phyloP scores from a whole-genome alignment of 106 monocot species.

The Cymbidium sinense region DNA sequence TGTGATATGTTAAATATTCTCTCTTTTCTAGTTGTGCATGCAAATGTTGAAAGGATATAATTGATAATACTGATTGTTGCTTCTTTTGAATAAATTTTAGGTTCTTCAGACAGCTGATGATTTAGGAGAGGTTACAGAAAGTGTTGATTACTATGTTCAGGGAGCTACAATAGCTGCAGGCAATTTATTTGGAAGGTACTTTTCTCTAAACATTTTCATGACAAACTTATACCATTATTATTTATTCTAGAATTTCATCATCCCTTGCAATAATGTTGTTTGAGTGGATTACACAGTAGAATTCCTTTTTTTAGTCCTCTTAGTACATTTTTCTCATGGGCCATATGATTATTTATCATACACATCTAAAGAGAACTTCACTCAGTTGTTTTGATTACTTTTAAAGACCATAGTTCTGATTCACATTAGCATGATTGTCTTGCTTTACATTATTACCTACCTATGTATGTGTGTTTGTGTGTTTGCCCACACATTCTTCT shows the following conservation, averaged over 20 bases:
- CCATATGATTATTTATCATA: not conserved
- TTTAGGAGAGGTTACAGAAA: constrained; percentile 93
- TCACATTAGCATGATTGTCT: not conserved
- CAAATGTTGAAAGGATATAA: not conserved
- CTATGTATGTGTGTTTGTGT: not conserved
- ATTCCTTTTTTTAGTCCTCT: not conserved
- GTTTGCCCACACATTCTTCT: too few relatives aligned
- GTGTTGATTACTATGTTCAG: constrained; percentile 90
- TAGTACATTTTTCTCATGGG: not conserved
- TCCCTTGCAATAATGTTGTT: not conserved
- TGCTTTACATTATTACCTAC: not conserved
- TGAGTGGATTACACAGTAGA: not conserved
- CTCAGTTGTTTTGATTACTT: not conserved
- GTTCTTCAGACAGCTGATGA: constrained; percentile 99
- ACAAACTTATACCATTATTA: not conserved
- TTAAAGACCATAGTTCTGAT: not conserved
- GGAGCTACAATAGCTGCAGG: constrained; percentile 90
- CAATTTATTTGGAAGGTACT: constrained; percentile 93
- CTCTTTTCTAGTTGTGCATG: not conserved
- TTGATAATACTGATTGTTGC: not conserved
- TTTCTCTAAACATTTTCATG: not conserved
- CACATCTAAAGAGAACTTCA: too few relatives aligned
- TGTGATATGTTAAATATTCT: not conserved
- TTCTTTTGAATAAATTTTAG: constrained; percentile 23
- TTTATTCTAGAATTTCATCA: not conserved